Evolutionary conservation across 1,139 yeast genomes (phyloP).

Genomic region (Meyerozyma guilliermondii): DNA sequence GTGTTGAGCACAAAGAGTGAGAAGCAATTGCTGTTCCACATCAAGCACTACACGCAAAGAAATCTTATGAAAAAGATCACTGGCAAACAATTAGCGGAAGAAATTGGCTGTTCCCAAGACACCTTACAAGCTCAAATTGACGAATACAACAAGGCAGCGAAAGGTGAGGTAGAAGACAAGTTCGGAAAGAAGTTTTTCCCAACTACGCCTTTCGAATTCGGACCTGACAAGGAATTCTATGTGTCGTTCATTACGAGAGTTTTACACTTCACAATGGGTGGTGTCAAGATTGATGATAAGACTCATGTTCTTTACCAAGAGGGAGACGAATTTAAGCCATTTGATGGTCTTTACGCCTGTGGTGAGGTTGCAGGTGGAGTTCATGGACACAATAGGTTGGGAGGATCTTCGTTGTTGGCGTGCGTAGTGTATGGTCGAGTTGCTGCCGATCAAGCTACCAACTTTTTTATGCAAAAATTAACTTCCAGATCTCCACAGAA

Average conservation of each 20-base stretch:
- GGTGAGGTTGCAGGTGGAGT: slow-evolving; percentile 85
- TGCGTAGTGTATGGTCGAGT: slow-evolving; percentile 78
- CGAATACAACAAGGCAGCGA: slow-evolving; percentile 44
- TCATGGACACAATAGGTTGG: slow-evolving; percentile 72
- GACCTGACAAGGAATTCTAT: slow-evolving; percentile 28
- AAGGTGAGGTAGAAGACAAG: slow-evolving; percentile 36
- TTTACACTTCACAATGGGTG: slow-evolving; percentile 85
- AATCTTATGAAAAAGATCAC: slow-evolving; percentile 54
- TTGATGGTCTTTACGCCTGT: slow-evolving; percentile 65
- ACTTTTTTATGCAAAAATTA: slow-evolving; percentile 27
- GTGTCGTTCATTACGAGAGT: slow-evolving; percentile 67
- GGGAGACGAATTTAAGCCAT: slow-evolving; percentile 27
- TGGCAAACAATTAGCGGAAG: slow-evolving; percentile 45
- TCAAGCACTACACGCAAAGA: slow-evolving; percentile 63
- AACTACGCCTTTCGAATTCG: slow-evolving; percentile 40
- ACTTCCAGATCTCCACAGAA: slow-evolving; percentile 12
- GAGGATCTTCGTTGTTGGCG: slow-evolving; percentile 72
- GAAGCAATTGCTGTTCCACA: slow-evolving; percentile 46
- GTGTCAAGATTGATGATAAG: slow-evolving; percentile 59
- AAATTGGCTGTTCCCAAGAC: slow-evolving; percentile 30
- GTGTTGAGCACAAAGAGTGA: slow-evolving; percentile 43
- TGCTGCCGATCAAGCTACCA: slow-evolving; percentile 47
- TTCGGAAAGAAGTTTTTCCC: slow-evolving; percentile 51
- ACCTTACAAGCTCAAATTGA: slow-evolving; percentile 33
- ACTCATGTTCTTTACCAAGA: slow-evolving; percentile 48